Evolutionary conservation across 2,329 filamentous ascomycete species (phyloP).

Genomic region (Aspergillus fumigatiaffinis): DNA sequence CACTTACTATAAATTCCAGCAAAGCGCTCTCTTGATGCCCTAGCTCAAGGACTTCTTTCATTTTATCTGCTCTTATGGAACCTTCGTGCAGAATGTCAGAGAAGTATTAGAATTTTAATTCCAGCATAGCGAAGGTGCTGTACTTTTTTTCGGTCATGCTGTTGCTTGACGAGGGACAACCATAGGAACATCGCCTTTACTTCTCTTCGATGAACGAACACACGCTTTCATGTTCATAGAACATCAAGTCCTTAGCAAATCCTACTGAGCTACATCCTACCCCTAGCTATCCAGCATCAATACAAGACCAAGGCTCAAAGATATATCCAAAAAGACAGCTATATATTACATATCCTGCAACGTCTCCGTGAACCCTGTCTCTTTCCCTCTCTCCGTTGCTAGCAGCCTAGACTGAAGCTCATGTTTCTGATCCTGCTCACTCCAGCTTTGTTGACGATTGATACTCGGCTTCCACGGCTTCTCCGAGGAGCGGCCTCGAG

Average conservation of each 20-base stretch:
- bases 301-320: neutral
- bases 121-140: neutral
- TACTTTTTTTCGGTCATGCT: neutral
- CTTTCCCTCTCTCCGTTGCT: slow-evolving; percentile 40
- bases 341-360: slow-evolving; percentile 25
- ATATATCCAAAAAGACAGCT: neutral
- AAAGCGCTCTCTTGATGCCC: neutral
- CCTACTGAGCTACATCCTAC: neutral
- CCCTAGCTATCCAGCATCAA: neutral
- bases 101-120: neutral
- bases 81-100: neutral
- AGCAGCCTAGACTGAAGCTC: slow-evolving; percentile 43
- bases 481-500: neutral
- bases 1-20: neutral
- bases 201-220: neutral
- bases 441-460: slow-evolving; percentile 34
- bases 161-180: neutral
- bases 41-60: neutral
- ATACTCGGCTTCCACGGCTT: slow-evolving; percentile 28
- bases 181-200: neutral
- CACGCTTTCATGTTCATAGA: neutral
- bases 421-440: slow-evolving; percentile 55
- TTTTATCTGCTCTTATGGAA: neutral
- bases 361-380: slow-evolving; percentile 57
- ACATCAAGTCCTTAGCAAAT: neutral